These are phyloP conservation scores for Teratosphaeria destructans DNA, from an alignment of 2,329 filamentous ascomycete genomes.

Conservation along the genomic window DNA sequence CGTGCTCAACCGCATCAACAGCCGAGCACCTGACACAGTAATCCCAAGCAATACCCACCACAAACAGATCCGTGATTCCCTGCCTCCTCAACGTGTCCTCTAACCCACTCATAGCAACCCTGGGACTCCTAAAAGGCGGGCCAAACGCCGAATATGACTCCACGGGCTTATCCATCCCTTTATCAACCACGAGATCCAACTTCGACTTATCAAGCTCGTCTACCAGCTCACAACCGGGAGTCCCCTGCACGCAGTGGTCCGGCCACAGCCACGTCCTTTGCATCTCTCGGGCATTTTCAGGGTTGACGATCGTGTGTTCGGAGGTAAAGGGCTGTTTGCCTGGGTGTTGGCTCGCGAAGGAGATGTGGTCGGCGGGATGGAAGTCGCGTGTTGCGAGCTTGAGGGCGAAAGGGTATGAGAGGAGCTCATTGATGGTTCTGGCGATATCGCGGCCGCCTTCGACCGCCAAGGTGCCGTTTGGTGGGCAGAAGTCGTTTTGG, in stretches of 20 bases:
- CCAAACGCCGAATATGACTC: constrained; percentile 95
- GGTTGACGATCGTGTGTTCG: constrained; percentile 54
- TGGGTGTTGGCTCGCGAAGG: constrained; percentile 73
- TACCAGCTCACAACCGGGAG: constrained; percentile 61
- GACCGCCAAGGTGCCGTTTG: constrained; percentile 78
- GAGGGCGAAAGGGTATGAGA: constrained; percentile 58
- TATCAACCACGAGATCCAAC: constrained; percentile 61
- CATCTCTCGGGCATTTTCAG: constrained; percentile 52
- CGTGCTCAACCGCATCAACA: constrained; percentile 62
- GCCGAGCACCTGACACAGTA: constrained; percentile 82
- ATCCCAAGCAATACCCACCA: constrained; percentile 78
- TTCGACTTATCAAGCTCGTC: constrained; percentile 53
- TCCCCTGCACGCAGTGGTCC: constrained; percentile 71
- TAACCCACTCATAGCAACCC: constrained; percentile 52
- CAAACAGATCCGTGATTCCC: constrained; percentile 66
- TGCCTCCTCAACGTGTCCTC: constrained; percentile 44
- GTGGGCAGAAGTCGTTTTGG: constrained; percentile 91
- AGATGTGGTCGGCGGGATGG: constrained; percentile 74
- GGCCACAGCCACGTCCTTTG: constrained; percentile 70
- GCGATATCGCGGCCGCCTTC: constrained; percentile 59
- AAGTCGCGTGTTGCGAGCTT: constrained; percentile 87
- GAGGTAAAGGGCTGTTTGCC: constrained; percentile 60
- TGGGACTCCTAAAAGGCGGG: constrained; percentile 59
- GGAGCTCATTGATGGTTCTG: constrained; percentile 61
- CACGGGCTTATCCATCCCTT: constrained; percentile 62